A percentile compares a stretch with the other conserved stretches of the same genome.
Conservation (phyloP, 2,329 filamentous ascomycete species). For the Pseudogymnoascus sp. region DNA sequence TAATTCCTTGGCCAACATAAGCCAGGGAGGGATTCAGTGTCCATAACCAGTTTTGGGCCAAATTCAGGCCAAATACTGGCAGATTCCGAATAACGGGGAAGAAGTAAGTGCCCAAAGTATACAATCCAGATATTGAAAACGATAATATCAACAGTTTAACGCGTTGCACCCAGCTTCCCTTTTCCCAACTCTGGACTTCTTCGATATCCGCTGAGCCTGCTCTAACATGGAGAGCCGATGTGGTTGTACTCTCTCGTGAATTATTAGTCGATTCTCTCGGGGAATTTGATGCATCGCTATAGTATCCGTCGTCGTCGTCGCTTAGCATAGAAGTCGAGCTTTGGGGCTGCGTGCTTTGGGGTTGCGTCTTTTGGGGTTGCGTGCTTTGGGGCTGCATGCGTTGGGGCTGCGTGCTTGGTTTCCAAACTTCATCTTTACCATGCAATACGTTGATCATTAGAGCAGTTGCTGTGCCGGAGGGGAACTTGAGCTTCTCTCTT, state of each 20-base stretch:
- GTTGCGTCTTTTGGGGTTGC: no score
- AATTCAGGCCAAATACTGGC: conserved; percentile 70
- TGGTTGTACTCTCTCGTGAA: background rate
- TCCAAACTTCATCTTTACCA: conserved; percentile 38
- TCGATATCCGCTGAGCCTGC: conserved; percentile 21
- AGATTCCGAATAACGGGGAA: conserved; percentile 74
- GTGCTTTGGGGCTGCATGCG: background rate
- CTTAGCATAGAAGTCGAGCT: background rate
- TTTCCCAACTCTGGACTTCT: conserved; percentile 20
- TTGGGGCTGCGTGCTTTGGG: background rate
- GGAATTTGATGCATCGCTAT: background rate
- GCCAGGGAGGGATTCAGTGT: conserved; percentile 94
- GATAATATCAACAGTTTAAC: conserved; percentile 40
- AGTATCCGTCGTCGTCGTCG: background rate
- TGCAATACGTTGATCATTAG: conserved; percentile 88
- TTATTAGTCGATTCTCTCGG: background rate
- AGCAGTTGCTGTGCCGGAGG: conserved; percentile 90
- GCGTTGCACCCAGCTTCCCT: conserved; percentile 25
- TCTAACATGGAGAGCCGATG: background rate
- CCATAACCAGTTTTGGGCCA: conserved; percentile 84
- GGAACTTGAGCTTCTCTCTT: conserved; percentile 84
- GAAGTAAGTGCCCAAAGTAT: conserved; percentile 85
- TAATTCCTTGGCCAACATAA: conserved; percentile 94
- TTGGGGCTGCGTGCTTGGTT: background rate
- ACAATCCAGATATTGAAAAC: conserved; percentile 50